Evolutionary conservation across 306 rosid species (phyloP).

Genomic region (Medicago truncatula): MtrunA17r5.0-ANR NC_053049.1:35078501-35079000

Average conservation of each 20-base stretch:
- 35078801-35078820: background rate
- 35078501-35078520: background rate
- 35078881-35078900: background rate
- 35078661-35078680: conserved; percentile 73
- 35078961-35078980: conserved; percentile 12
- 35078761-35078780: conserved; percentile 70
- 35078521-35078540: conserved; percentile 9
- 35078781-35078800: conserved; percentile 61
- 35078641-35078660: conserved; percentile 66
- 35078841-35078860: background rate
- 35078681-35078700: conserved; percentile 58
- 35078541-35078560: background rate
- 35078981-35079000: background rate
- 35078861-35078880: background rate
- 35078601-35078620: conserved; percentile 18
- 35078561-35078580: background rate
- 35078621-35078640: conserved; percentile 66
- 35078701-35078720: conserved; percentile 57
- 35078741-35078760: conserved; percentile 75
- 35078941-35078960: conserved; percentile 12
- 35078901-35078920: background rate
- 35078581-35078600: conserved; percentile 13
- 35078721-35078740: conserved; percentile 72
- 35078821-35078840: background rate
- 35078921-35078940: conserved; percentile 2